These are phyloP conservation scores for Basipetospora chlamydospora DNA, from an alignment of 2,329 filamentous ascomycete species.

Conservation along the genomic window DNA sequence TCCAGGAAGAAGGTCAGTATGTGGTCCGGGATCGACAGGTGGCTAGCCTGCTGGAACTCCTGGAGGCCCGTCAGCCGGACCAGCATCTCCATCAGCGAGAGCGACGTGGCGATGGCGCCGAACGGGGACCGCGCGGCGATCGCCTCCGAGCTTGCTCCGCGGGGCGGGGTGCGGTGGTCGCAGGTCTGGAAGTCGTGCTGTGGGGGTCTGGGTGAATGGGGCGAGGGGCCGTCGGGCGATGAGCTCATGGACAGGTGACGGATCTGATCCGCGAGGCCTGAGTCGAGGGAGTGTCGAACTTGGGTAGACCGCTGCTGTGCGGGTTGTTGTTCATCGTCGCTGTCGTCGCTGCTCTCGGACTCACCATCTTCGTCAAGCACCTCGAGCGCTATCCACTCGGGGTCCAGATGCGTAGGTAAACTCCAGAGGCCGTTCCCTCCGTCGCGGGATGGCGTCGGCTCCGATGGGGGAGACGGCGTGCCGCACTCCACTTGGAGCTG, in stretches of 20 bases:
- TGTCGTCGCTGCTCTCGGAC: conserved; percentile 14
- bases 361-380: conserved; percentile 52
- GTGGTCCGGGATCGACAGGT: conserved; percentile 81
- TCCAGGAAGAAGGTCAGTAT: conserved; percentile 77
- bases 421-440: conserved; percentile 25
- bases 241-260: conserved; percentile 22
- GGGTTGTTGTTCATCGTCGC: conserved; percentile 16
- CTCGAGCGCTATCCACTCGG: conserved; percentile 84
- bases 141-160: conserved; percentile 13
- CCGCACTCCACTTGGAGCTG: conserved; percentile 20
- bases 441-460: not conserved
- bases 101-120: conserved; percentile 36
- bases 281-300: conserved; percentile 16
- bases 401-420: conserved; percentile 62
- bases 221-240: conserved; percentile 3
- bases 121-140: conserved; percentile 31
- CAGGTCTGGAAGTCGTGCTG: conserved; percentile 6
- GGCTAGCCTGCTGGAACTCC: conserved; percentile 80
- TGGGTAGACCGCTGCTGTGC: conserved; percentile 5
- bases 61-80: conserved; percentile 76
- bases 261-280: conserved; percentile 24
- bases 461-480: conserved; percentile 1
- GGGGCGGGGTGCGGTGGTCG: conserved; percentile 5
- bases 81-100: conserved; percentile 76
- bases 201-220: not conserved